A percentile compares a stretch with the other conserved stretches of the same genome.
phyloP scores from a whole-genome alignment of 228 moss, liverwort and hornwort genomes.

The Sphagnum fallax region DNA sequence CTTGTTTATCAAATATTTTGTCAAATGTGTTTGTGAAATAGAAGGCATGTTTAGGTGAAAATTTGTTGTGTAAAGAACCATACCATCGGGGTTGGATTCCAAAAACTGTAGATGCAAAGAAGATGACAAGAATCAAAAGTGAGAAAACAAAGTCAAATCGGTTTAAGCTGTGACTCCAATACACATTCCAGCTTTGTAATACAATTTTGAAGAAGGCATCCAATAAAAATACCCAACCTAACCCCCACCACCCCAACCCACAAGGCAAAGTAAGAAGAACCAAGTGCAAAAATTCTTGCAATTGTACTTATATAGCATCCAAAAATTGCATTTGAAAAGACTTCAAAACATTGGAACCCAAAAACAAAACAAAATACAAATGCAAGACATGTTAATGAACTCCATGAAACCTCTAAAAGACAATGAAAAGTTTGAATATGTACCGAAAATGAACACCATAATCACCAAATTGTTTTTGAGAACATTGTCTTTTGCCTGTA shows the following conservation, averaged over 20 bases:
- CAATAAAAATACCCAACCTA: slow-evolving; percentile 70
- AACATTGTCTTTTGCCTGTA: slow-evolving; percentile 18
- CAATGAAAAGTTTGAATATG: neutral
- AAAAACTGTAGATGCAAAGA: no score
- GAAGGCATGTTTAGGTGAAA: neutral
- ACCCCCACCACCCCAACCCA: slow-evolving; percentile 4
- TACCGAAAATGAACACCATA: slow-evolving; percentile 63
- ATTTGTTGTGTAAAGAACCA: no score
- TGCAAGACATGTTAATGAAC: no score
- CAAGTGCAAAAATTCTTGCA: no score
- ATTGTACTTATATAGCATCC: no score
- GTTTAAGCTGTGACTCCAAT: slow-evolving; percentile 39
- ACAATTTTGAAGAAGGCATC: slow-evolving; percentile 41
- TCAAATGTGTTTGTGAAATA: neutral
- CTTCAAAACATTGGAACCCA: no score
- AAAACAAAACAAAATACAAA: no score
- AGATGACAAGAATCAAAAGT: slow-evolving; percentile 22
- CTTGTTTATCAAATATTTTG: no score
- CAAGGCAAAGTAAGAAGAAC: no score
- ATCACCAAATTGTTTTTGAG: slow-evolving; percentile 26
- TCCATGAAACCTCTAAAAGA: no score
- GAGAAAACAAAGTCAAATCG: slow-evolving; percentile 50
- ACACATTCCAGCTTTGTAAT: slow-evolving; percentile 41
- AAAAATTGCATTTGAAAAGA: no score
- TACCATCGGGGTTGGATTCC: no score